Base-by-base conservation (phyloP, 2,329 filamentous ascomycete genomes). In the Juglanconis juglandina region DNA sequence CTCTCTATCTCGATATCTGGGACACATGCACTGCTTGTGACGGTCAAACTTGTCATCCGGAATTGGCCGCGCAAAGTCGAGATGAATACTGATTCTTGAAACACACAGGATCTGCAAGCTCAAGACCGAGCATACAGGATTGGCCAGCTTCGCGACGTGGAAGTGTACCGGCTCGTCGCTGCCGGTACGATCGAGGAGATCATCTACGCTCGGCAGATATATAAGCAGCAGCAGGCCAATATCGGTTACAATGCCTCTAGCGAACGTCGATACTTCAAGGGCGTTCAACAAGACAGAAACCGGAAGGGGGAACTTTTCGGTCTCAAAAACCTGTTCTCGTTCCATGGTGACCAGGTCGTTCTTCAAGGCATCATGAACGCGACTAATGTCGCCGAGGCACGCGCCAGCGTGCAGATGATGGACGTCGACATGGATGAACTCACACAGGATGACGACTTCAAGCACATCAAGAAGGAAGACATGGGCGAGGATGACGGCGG, bases 191-290 rank as follows among this genome's bases (percentile, higher is more conserved):
- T 99, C 14, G 95, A 99, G 71, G 95, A 99, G 73, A 95, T 97
- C 57, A 92, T 98, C 7, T 99, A 99, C 68, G 95, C 94, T 0
- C 85, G 95, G 6, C 95, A 99, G 69, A 95, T 99, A 44, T 99
- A 99, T 81, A 99, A 99, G 73, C 95, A 99, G 71, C 95, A 99
- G 69, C 95, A 98, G 76, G 94, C 95, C 33, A 98, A 97, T 69
- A 98, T 99, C 61, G 95, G 91, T 1, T 98, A 99, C 74, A 96
- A 88, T 39, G 95, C 95, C 0, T 96, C 91, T 0, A 89, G 88
- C 5, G 95, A 99, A 73, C 87, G 95, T 3, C 87, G 95, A 1
- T 99, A 99, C 73, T 99, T 99, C 78, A 92, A 89, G 66, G 95
- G 95, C 46, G 91, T 98, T 0, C 94, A 97, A 74, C 89, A 96